Percentiles rank a stretch among this genome's conserved stretches.
These are phyloP conservation scores for Annona cherimola DNA, from an alignment of 164 flowering plant species.

Conservation along the genomic window DNA sequence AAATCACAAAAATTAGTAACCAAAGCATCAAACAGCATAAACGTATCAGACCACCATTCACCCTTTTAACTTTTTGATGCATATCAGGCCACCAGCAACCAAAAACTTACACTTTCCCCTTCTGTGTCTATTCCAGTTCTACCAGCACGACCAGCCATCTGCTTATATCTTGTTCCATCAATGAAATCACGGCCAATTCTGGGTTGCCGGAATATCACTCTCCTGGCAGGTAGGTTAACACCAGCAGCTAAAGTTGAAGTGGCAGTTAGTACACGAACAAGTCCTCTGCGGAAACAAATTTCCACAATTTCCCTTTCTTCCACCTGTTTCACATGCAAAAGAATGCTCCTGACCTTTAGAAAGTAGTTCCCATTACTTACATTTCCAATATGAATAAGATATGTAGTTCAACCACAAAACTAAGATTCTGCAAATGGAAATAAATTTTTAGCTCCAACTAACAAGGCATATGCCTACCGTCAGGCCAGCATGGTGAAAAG, in stretches of 20 bases:
- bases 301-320: slow-evolving; percentile 98
- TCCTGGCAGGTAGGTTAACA: slow-evolving; percentile 92
- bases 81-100: neutral
- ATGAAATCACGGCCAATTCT: slow-evolving; percentile 92
- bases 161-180: slow-evolving; percentile 91
- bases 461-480: slow-evolving; percentile 46
- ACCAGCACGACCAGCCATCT: slow-evolving; percentile 99
- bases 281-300: slow-evolving; percentile 85
- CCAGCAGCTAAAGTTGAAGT: slow-evolving; percentile 99
- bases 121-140: slow-evolving; percentile 97
- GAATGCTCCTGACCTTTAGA: neutral
- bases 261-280: slow-evolving; percentile 85
- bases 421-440: neutral
- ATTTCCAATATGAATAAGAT: neutral
- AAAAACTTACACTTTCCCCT: slow-evolving; percentile 90
- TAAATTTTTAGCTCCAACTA: slow-evolving; percentile 2
- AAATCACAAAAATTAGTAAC: neutral
- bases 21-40: neutral
- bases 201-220: slow-evolving; percentile 96
- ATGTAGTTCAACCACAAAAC: neutral
- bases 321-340: slow-evolving; percentile 41
- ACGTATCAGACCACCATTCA: neutral
- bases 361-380: neutral
- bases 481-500: slow-evolving; percentile 99
- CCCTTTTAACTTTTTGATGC: neutral